A percentile compares a stretch with the other conserved stretches of the same genome.
phyloP scores from a whole-genome alignment of 139 green algal genomes.

The Trebouxia sp. region DNA sequence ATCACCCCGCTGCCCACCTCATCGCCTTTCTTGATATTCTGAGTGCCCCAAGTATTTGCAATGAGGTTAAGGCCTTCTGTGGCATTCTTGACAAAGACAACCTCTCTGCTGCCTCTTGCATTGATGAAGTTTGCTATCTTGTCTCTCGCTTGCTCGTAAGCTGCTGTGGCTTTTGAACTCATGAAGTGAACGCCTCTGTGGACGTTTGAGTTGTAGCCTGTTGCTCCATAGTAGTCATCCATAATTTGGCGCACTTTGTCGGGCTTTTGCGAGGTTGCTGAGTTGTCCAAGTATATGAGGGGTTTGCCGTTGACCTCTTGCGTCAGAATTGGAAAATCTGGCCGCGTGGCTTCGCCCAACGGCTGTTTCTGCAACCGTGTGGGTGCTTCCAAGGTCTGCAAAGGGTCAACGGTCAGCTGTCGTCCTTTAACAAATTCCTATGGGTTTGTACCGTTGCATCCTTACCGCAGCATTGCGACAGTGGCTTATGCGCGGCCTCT shows the following conservation, averaged over 20 bases:
- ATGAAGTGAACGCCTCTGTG: slow-evolving; percentile 93
- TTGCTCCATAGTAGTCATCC: slow-evolving; percentile 53
- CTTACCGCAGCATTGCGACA: not conserved
- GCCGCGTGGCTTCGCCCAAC: slow-evolving; percentile 46
- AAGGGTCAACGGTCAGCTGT: not conserved
- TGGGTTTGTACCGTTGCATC: no score
- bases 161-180: slow-evolving; percentile 79
- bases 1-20: slow-evolving; percentile 68
- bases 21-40: slow-evolving; percentile 86
- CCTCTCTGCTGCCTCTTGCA: slow-evolving; percentile 66
- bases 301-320: slow-evolving; percentile 81
- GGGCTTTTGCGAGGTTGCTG: slow-evolving; percentile 97
- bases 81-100: slow-evolving; percentile 96
- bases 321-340: slow-evolving; percentile 86
- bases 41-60: slow-evolving; percentile 89
- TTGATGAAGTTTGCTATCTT: slow-evolving; percentile 89
- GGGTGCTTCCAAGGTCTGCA: slow-evolving; percentile 19
- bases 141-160: slow-evolving; percentile 85
- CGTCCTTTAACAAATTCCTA: no score
- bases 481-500: not conserved
- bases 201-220: slow-evolving; percentile 93
- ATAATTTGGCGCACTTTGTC: slow-evolving; percentile 41
- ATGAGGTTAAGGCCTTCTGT: slow-evolving; percentile 98
- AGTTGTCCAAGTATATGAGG: slow-evolving; percentile 98
- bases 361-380: not conserved